Evolutionary conservation across 257 asterid species (phyloP), one percentile per base, ranked within the genome.

Genomic region (Nicotiana otophora): DNA sequence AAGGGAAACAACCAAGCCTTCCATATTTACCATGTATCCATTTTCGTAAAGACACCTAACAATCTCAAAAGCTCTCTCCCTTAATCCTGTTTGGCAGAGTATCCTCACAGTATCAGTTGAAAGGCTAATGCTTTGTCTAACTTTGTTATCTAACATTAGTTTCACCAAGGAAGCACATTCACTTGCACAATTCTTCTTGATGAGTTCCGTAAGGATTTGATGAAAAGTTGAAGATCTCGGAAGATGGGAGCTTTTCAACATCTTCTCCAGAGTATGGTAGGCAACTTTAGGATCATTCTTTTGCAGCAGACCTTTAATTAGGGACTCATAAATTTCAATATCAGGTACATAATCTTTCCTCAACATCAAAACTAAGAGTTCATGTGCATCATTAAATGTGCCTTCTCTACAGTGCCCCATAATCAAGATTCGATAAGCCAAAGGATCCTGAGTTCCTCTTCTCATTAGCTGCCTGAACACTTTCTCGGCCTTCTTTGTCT

Each of bases 321-420:
- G 85, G 23, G 91, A 87, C 84, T 90, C 92, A 28, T 89, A 93
- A 7, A 88, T 86, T 81, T 88, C 82, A 55, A 87, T 64, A 82
- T 81, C 85, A 19, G 98, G 98, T 79, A 81, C 72, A 48, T 91
- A 95, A 77, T 89, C 85, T 84, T 92, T 84, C 89, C 99, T 90
- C 85, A 92, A 84, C 98, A 95, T 95, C 87, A 89, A 83, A 87
- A 90, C 85, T 80, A 95, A 77, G 55, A 95, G 89, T 82, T 86
- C 86, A 62, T 91, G 86, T 83, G 92, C 98, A 42, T 89, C 90
- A 86, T 85, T 80, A 76, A 77, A 86, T 0, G 88, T 84, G 48
- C 90, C 92, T 87, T 95, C 99, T 62, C 65, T 86, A 83, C 97
- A 93, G 74, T 93, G 94, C 39, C 99, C 98, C 80, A 80, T 84